Evolutionary conservation across 345 rosid genomes (phyloP), one percentile per base, ranked within the genome.

Genomic region (Dimocarpus longan): DNA sequence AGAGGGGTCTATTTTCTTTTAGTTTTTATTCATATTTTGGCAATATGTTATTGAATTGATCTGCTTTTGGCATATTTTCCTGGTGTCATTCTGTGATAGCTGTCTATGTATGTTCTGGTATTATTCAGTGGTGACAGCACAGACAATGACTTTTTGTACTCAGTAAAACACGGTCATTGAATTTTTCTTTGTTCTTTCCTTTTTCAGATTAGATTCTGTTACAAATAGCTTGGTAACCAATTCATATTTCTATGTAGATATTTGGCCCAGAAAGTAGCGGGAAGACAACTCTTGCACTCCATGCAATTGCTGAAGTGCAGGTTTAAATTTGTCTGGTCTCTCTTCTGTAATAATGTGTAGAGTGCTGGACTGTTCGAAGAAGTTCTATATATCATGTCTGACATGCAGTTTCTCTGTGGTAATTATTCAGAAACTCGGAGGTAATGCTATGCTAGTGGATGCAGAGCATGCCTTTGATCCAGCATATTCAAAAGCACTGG

Each of bases 401-500:
- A 21, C 70, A 32, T 79, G 68, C 70, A 16, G 42, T 56, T 54
- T 78, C 82, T 80, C 50, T 77, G 32, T 83, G 39, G 37, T 82
- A 26, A 66, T 71, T 71, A 8, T 87, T 82, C 97, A 95, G 99
- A 95, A 88, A 80, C 86, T 88, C 74, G 99, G 99, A 73, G 98
- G 99, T 86, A 92, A 92, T 81, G 98, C 99, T 19, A 95, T 93
- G 98, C 99, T 93, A 84, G 98, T 95, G 83, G 98, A 93, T 85
- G 99, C 99, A 68, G 99, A 95, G 87, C 99, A 95, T 79, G 99
- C 99, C 80, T 95, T 95, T 88, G 99, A 95, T 87, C 98, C 98
- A 56, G 78, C 98, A 40, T 95, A 95, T 85, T 95, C 98, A 69
- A 95, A 92, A 87, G 92, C 99, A 71, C 63, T 93, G 82, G 98